Evolutionary conservation across 2,329 filamentous ascomycete genomes (phyloP).

Genomic region (Bipolaris oryzae): DNA sequence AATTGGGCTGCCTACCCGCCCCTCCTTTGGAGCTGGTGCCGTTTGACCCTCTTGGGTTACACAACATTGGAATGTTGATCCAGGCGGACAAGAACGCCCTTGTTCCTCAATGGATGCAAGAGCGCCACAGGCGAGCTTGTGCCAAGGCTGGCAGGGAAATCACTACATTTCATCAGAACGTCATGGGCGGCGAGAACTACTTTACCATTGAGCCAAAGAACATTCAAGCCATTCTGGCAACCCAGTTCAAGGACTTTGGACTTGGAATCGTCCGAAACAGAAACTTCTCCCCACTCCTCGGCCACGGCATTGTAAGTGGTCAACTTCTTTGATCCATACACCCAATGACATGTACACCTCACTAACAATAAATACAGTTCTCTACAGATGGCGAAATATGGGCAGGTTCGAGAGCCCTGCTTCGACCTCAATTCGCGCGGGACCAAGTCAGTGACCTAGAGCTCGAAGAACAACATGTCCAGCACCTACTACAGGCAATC

Average conservation of each 20-base stretch:
- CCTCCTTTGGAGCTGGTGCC: conserved; percentile 44
- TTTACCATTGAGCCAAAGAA: conserved; percentile 54
- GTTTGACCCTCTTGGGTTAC: conserved; percentile 58
- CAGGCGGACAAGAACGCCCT: conserved; percentile 45
- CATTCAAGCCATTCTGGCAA: conserved; percentile 53
- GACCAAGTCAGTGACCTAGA: conserved; percentile 43
- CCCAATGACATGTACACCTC: background rate
- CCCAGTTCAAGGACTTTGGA: conserved; percentile 55
- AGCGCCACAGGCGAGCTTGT: conserved; percentile 26
- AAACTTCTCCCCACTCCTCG: conserved; percentile 50
- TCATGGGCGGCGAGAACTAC: conserved; percentile 20
- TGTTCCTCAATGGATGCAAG: conserved; percentile 39
- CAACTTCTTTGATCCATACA: background rate
- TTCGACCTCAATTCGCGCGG: conserved; percentile 46
- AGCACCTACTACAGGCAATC: conserved; percentile 43
- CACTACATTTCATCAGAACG: conserved; percentile 34
- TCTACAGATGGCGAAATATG: conserved; percentile 39
- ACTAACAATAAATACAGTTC: conserved; percentile 27
- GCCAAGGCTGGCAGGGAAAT: conserved; percentile 26
- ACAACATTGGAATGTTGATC: conserved; percentile 51
- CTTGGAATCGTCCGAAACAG: conserved; percentile 45
- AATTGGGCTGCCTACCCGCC: conserved; percentile 53
- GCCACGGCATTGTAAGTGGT: conserved; percentile 45
- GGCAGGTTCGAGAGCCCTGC: conserved; percentile 39
- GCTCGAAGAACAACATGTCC: conserved; percentile 38